These are phyloP conservation scores for Beauveria scarabaeidicola DNA, from an alignment of 2,329 filamentous ascomycete genomes.

Conservation along the genomic window DNA sequence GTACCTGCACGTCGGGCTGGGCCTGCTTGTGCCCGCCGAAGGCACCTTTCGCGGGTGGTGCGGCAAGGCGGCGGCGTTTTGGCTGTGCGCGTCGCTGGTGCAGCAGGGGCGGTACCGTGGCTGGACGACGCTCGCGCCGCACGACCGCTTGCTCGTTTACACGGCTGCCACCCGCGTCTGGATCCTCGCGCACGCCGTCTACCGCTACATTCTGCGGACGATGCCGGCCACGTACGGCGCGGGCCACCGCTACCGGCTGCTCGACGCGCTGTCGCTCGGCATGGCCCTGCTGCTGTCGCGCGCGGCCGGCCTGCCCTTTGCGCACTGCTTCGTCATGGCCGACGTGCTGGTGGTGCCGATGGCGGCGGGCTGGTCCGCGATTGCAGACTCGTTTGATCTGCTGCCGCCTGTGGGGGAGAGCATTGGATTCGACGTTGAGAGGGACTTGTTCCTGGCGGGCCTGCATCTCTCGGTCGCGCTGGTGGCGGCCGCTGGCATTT, in stretches of 20 bases:
- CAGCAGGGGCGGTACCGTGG: background rate
- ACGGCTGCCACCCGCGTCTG: conserved; percentile 6
- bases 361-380: conserved; percentile 10
- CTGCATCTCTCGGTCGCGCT: conserved; percentile 4
- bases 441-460: conserved; percentile 3
- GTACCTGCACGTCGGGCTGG: conserved; percentile 5
- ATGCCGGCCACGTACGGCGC: conserved; percentile 6
- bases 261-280: conserved; percentile 9
- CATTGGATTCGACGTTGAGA: background rate
- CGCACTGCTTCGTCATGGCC: conserved; percentile 13
- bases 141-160: conserved; percentile 11
- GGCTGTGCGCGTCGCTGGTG: conserved; percentile 8
- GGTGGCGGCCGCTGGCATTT: background rate
- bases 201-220: conserved; percentile 10
- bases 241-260: conserved; percentile 4
- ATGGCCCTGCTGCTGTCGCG: conserved; percentile 1
- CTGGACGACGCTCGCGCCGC: conserved; percentile 4
- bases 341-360: conserved; percentile 8
- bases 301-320: conserved; percentile 3
- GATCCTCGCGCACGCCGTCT: conserved; percentile 11
- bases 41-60: conserved; percentile 9
- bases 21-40: conserved; percentile 6
- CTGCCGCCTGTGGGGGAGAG: background rate
- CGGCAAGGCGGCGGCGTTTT: background rate
- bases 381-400: conserved; percentile 5